A percentile compares a stretch with the other conserved stretches of the same genome.
phyloP scores from a whole-genome alignment of 495 filamentous ascomycete genomes.

The Aspergillus bertholletiae region DNA sequence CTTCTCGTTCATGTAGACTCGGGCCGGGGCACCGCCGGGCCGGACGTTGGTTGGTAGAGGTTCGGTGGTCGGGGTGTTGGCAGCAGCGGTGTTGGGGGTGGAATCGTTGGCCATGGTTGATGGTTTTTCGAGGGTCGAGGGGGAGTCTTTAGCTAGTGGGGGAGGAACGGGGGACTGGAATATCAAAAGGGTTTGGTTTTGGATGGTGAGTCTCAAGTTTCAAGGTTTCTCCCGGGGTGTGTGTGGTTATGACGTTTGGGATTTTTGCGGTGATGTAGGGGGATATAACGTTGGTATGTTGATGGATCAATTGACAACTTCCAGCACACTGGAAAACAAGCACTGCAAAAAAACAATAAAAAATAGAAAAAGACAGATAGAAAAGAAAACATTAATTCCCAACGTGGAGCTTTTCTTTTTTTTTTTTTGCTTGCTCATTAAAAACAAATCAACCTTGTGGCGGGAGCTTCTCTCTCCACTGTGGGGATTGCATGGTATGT shows the following conservation, averaged over 20 bases:
- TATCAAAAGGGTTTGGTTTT: background rate
- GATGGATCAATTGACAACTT: no score
- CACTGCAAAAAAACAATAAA: no score
- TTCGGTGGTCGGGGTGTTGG: slow-evolving; percentile 37
- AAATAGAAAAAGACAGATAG: slow-evolving; percentile 1
- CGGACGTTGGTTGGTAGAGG: no score
- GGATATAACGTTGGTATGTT: no score
- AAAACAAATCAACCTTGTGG: no score
- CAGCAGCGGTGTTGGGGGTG: slow-evolving; percentile 17
- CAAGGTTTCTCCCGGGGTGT: background rate
- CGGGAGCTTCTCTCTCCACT: slow-evolving; percentile 1
- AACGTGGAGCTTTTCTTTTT: slow-evolving; percentile 4
- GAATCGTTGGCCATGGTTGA: slow-evolving; percentile 18
- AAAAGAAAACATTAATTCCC: slow-evolving; percentile 2
- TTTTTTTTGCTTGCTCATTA: no score
- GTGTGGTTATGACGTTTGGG: background rate
- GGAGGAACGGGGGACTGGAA: background rate
- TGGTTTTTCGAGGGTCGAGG: background rate
- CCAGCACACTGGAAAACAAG: no score
- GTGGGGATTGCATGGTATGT: slow-evolving; percentile 3
- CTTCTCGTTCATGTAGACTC: slow-evolving; percentile 86
- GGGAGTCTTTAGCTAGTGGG: background rate
- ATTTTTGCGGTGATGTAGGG: no score
- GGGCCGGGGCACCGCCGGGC: slow-evolving; percentile 77
- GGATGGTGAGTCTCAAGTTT: background rate